phyloP scores from a whole-genome alignment of 768 basidiomycete genomes.

The Boletus vermiculosoides region DNA sequence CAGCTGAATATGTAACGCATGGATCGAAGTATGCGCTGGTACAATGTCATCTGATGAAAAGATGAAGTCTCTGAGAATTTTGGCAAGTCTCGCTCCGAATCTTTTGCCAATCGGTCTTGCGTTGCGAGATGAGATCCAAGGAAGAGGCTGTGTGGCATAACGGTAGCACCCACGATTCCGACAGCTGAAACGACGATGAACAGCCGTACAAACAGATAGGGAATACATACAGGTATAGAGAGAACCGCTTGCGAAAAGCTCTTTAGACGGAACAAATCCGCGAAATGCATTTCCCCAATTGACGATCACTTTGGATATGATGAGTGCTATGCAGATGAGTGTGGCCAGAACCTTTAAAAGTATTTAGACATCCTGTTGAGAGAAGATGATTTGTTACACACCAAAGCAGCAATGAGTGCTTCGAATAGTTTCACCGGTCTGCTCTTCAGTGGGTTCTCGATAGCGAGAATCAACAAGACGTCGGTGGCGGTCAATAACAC shows the following conservation, averaged over 20 bases:
- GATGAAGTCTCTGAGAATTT: slow-evolving; percentile 3
- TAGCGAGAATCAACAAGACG: slow-evolving; percentile 65
- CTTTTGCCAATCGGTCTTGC: slow-evolving; percentile 61
- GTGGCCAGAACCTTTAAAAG: slow-evolving; percentile 58
- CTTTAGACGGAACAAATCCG: slow-evolving; percentile 74
- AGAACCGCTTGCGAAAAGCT: slow-evolving; percentile 52
- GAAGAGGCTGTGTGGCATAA: slow-evolving; percentile 94
- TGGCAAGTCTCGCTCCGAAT: slow-evolving; percentile 19
- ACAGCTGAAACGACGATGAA: slow-evolving; percentile 45
- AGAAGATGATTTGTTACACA: slow-evolving; percentile 29
- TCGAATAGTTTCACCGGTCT: slow-evolving; percentile 71
- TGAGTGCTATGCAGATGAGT: slow-evolving; percentile 72
- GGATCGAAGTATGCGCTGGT: slow-evolving; percentile 13
- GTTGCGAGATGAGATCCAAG: slow-evolving; percentile 85
- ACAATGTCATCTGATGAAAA: slow-evolving; percentile 21
- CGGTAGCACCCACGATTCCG: slow-evolving; percentile 78
- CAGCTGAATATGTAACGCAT: slow-evolving; percentile 7
- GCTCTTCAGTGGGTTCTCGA: slow-evolving; percentile 68
- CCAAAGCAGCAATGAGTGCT: slow-evolving; percentile 58
- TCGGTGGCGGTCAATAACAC: slow-evolving; percentile 69
- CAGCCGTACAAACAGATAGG: slow-evolving; percentile 6
- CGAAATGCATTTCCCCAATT: slow-evolving; percentile 72
- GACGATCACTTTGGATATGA: slow-evolving; percentile 69
- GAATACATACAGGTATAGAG: slow-evolving; percentile 61
- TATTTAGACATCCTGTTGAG: background rate